Evolutionary conservation across 2,329 filamentous ascomycete species (phyloP), one percentile per base, ranked within the genome.

Genomic region (Trichoderma sp.): DNA sequence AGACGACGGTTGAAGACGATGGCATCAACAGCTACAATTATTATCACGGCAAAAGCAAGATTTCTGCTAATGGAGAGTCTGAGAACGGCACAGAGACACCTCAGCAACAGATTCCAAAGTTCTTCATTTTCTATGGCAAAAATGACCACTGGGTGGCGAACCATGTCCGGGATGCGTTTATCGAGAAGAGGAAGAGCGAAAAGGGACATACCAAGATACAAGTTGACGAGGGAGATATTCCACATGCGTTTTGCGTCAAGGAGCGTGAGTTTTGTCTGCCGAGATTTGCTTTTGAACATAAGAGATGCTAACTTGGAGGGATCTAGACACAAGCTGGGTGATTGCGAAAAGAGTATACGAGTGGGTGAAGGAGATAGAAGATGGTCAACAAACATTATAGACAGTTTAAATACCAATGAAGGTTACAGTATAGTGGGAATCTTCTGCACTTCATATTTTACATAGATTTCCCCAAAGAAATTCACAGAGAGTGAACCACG

Each of bases 131-230:
- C 64, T 91, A 90, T 74, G 89, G 85, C 2, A 81, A 85, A 73
- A 80, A 86, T 65, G 90, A 92, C 73, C 85, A 90, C 71, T 92
- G 90, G 90, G 88, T 92, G 1, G 86, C 87, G 3, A 81, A 88
- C 62, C 81, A 84, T 64, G 83, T 85, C 61, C 82, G 89, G 9
- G 88, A 91, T 74, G 83, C 83, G 32, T 87, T 91, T 71, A 88
- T 91, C 68, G 81, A 81, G 58, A 79, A 81, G 58, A 79, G 79
- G 55, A 79, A 83, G 72, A 78, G 76, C 75, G 78, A 77, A 71
- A 77, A 78, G 77, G 82, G 82, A 7, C 80, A 83, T 72, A 85
- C 85, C 0, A 82, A 80, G 71, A 82, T 90, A 64, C 78, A 85
- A 39, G 81, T 91, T 43, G 88, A 91, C 70, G 84, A 88, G 74